These are phyloP conservation scores for Tulasnella calospora DNA, from an alignment of 768 basidiomycete genomes.

Conservation along the genomic window DNA sequence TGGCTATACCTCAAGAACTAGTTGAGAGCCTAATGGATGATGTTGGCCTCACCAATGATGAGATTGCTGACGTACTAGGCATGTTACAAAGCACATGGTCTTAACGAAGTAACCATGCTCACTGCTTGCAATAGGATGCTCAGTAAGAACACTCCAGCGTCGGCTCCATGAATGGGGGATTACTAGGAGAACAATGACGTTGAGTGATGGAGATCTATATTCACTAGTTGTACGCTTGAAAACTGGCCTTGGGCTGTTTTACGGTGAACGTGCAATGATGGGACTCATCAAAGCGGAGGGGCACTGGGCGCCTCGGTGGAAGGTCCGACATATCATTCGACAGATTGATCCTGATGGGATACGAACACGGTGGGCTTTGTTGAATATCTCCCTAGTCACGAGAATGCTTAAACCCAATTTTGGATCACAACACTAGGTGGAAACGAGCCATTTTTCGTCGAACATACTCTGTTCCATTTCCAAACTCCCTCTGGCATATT, in stretches of 20 bases:
- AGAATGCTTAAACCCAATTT: not conserved
- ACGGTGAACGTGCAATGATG: not conserved
- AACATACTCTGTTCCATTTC: slow-evolving; percentile 38
- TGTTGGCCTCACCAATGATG: not conserved
- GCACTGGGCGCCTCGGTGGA: not conserved
- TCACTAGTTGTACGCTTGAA: not conserved
- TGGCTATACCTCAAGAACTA: not conserved
- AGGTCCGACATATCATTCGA: not conserved
- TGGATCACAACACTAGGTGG: not conserved
- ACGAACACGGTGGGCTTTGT: not conserved
- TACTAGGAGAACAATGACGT: not conserved
- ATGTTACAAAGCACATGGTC: not conserved
- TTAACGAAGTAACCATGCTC: not conserved
- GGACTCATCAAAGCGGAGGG: not conserved
- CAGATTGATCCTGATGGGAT: not conserved
- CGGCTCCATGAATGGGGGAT: not conserved
- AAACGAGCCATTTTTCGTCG: slow-evolving; percentile 31
- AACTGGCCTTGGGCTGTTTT: not conserved
- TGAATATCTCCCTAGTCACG: not conserved
- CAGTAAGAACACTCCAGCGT: not conserved
- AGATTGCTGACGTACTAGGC: not conserved
- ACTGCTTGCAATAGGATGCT: not conserved
- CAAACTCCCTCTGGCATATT: slow-evolving; percentile 42
- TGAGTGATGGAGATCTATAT: not conserved
- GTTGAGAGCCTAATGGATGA: not conserved